Conservation (phyloP, 2,329 filamentous ascomycete genomes). For the Tricladium varicosporioides region DNA sequence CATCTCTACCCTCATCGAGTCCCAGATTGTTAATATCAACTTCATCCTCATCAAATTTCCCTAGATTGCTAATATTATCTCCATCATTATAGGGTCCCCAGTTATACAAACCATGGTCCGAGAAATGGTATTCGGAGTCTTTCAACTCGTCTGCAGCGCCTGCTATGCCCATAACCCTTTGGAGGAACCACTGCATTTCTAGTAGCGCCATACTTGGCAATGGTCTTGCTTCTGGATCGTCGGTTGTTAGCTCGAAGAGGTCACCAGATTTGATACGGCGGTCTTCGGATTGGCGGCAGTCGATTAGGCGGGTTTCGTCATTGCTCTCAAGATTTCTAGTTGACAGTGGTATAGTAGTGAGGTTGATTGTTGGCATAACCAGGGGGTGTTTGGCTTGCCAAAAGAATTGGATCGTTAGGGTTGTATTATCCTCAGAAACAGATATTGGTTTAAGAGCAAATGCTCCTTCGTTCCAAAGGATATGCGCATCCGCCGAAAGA, state of each 20-base stretch:
- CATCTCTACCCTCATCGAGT: constrained; percentile 4
- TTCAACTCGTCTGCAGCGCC: constrained; percentile 6
- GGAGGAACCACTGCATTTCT: constrained; percentile 19
- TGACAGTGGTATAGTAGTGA: constrained; percentile 15
- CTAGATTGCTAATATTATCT: too few relatives aligned
- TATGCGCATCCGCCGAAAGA: constrained; percentile 6
- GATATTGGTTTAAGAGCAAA: constrained; percentile 22
- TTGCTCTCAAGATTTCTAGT: constrained; percentile 10
- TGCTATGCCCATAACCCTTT: constrained; percentile 13
- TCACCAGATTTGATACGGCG: constrained; percentile 14
- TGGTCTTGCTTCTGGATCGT: constrained; percentile 14
- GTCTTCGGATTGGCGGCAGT: constrained; percentile 17
- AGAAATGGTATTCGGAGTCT: constrained; percentile 5
- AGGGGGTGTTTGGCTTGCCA: constrained; percentile 15
- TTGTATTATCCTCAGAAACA: constrained; percentile 8
- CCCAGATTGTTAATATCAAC: too few relatives aligned
- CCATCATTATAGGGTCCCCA: too few relatives aligned
- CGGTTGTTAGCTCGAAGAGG: constrained; percentile 15
- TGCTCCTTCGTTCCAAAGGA: constrained; percentile 14
- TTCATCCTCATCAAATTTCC: too few relatives aligned
- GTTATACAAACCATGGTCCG: not conserved
- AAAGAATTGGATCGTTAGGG: constrained; percentile 19
- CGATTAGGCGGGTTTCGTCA: constrained; percentile 33
- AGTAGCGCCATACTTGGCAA: constrained; percentile 14
- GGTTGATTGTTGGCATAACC: constrained; percentile 10